Evolutionary conservation across 208 protist species (phyloP).

Genomic region (Pavlovales sp.): DNA sequence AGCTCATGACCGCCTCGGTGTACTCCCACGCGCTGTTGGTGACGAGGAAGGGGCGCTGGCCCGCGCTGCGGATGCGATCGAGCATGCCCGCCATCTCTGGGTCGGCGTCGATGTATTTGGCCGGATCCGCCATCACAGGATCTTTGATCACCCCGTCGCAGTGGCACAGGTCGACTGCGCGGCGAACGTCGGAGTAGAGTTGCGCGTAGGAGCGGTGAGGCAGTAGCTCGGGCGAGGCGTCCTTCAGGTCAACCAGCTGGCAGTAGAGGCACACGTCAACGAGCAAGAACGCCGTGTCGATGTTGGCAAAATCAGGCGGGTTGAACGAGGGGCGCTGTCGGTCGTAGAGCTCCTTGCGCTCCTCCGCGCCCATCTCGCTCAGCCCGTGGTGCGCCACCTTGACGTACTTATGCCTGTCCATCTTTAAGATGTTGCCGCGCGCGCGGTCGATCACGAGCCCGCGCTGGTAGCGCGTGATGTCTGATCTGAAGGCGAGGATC

Average conservation of each 20-base stretch:
- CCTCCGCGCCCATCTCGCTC: neutral
- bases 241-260: conserved; percentile 46
- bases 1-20: conserved; percentile 49
- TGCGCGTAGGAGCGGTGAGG: conserved; percentile 42
- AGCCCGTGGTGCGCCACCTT: conserved; percentile 55
- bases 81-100: conserved; percentile 40
- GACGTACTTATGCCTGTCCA: conserved; percentile 57
- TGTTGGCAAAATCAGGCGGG: conserved; percentile 28
- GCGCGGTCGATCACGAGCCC: conserved; percentile 55
- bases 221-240: neutral
- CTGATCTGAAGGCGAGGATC: conserved; percentile 8
- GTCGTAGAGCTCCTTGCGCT: conserved; percentile 33
- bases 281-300: conserved; percentile 54
- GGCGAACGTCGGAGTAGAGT: conserved; percentile 47
- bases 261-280: conserved; percentile 51
- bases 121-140: conserved; percentile 9
- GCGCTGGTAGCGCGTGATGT: conserved; percentile 45
- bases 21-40: conserved; percentile 55
- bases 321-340: neutral
- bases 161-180: conserved; percentile 49
- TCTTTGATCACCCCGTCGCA: conserved; percentile 53
- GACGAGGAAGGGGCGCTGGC: conserved; percentile 36
- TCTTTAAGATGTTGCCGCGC: conserved; percentile 54
- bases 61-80: neutral
- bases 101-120: conserved; percentile 34